phyloP scores from a whole-genome alignment of 768 basidiomycete genomes.

The Strobilomyces echinocephalus region DNA sequence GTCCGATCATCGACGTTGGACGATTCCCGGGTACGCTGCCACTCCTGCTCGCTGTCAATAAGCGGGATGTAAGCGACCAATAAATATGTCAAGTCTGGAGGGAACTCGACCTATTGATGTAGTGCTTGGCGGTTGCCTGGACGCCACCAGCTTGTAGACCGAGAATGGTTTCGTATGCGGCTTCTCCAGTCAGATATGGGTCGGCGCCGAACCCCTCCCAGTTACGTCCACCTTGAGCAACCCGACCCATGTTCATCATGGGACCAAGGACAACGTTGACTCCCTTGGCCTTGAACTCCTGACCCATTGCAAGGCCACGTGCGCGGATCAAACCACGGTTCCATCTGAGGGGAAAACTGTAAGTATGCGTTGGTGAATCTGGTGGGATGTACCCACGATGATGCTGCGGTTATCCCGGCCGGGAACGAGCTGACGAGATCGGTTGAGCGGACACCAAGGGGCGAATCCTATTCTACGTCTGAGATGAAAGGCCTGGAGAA shows the following conservation, averaged over 20 bases:
- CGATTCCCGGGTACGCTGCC: constrained; percentile 29
- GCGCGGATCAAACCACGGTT: constrained; percentile 74
- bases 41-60: constrained; percentile 34
- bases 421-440: constrained; percentile 80
- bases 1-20: constrained; percentile 40
- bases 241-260: constrained; percentile 85
- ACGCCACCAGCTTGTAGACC: constrained; percentile 81
- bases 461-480: constrained; percentile 49
- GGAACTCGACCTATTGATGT: constrained; percentile 57
- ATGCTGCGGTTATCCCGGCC: constrained; percentile 75
- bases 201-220: constrained; percentile 97
- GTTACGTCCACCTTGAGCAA: constrained; percentile 77
- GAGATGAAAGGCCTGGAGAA: neutral
- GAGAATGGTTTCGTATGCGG: constrained; percentile 70
- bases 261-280: constrained; percentile 74
- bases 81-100: neutral
- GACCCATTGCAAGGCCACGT: constrained; percentile 75
- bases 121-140: constrained; percentile 85
- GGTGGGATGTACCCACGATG: constrained; percentile 50
- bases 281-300: constrained; percentile 80
- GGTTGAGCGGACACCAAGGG: constrained; percentile 71
- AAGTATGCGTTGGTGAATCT: neutral
- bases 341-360: constrained; percentile 40
- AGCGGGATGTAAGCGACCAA: neutral
- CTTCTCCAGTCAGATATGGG: constrained; percentile 80